Evolutionary conservation across 2,329 filamentous ascomycete species (phyloP).

Genomic region (Tolypocladium amazonense): DNA sequence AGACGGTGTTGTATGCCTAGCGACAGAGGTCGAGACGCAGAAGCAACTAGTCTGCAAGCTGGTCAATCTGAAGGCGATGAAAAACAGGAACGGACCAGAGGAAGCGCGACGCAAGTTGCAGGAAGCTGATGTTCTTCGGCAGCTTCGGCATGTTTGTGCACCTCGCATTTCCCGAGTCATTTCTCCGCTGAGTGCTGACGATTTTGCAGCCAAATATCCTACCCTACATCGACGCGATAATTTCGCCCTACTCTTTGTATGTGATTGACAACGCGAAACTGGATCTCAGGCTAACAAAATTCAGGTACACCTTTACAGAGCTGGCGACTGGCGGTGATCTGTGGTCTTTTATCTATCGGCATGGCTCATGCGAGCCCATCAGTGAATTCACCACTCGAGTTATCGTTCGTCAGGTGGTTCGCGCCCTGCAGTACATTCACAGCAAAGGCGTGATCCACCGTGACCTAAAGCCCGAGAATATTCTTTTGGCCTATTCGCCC

Average conservation of each 20-base stretch:
- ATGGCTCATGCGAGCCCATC: conserved; percentile 13
- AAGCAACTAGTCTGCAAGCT: conserved; percentile 62
- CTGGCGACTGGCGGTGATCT: conserved; percentile 45
- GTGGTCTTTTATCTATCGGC: conserved; percentile 33
- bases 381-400: conserved; percentile 30
- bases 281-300: neutral
- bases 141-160: conserved; percentile 39
- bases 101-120: conserved; percentile 28
- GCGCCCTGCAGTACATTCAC: conserved; percentile 36
- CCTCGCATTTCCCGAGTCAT: neutral
- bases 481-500: conserved; percentile 36
- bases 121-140: conserved; percentile 42
- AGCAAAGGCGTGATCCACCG: conserved; percentile 38
- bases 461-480: conserved; percentile 44
- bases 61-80: conserved; percentile 33
- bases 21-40: conserved; percentile 35
- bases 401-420: conserved; percentile 36
- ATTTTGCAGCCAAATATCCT: conserved; percentile 42
- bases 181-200: conserved; percentile 10
- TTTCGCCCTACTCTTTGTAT: conserved; percentile 35
- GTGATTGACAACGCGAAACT: conserved; percentile 4
- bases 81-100: conserved; percentile 13
- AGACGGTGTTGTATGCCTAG: conserved; percentile 25
- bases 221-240: conserved; percentile 38
- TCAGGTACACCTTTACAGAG: conserved; percentile 45